Evolutionary conservation across 495 filamentous ascomycete genomes (phyloP), one percentile per base, ranked within the genome.

Genomic region (Stereocaulon alpinum): DNA sequence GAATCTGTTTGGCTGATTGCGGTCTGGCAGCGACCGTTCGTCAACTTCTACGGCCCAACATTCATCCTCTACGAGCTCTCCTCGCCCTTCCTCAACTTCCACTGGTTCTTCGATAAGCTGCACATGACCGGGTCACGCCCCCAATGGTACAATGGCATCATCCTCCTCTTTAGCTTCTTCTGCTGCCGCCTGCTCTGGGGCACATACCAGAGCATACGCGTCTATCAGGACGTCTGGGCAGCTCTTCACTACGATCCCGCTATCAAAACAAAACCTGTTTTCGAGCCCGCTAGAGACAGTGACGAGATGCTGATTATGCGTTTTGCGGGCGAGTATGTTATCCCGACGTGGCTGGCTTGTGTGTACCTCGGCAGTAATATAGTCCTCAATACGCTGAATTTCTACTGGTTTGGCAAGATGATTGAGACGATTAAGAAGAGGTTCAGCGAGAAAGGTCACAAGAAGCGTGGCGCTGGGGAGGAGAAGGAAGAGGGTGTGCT

Each of bases 61-160:
- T 98, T 98, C 76, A 92, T 98, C 69, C 89, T 98, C 68, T 98
- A 95, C 79, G 93, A 98, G 76, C 86, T 98, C 61, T 96, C 89
- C 61, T 86, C 82, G 63, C 89, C 89, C 22, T 92, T 95, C 76
- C 84, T 94, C 67, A 94, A 95, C 71, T 87, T 97, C 73, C 93
- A 99, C 79, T 99, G 93, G 93, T 97, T 99, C 80, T 91, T 87
- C 68, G 93, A 99, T 76, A 99, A 99, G 75, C 78, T 96, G 66
- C 83, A 87, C 70, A 86, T 95, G 80, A 99, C 94, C 24, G 93
- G 93, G 54, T 87, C 87, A 61, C 77, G 71, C 17, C 62, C 80
- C 48, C 91, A 96, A 72, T 84, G 92, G 66, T 87, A 91, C 72
- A 96, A 96, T 70, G 91, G 91, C 66, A 82, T 92, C 69, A 24